Evolutionary conservation across 1,284 basidiomycete genomes (phyloP), one percentile per base, ranked within the genome.

Genomic region (Naganishia sp.): DNA sequence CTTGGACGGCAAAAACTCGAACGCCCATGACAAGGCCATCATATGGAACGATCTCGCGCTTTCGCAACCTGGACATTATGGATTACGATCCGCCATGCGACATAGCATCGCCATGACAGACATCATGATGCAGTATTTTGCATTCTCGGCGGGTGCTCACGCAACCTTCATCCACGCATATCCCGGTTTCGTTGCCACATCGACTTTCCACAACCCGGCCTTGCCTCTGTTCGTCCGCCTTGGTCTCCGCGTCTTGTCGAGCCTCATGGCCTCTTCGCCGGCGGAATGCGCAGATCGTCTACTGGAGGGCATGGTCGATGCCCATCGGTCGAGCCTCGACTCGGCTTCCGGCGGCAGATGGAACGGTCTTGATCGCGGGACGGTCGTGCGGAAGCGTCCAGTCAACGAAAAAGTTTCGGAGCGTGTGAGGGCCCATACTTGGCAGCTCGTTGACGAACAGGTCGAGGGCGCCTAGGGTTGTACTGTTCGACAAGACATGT

Each of bases 171-270:
- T 66, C 33, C 65, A 66, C 44, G 65, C 65, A 16, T 66, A 61
- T 36, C 65, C 57, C 13, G 65, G 65, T n/a, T 46, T 66, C 49
- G 65, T 66, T 21, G 48, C 49, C 3, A 66, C 65, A 25, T 46
- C 43, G 4, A 21, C 49, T n/a, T 31, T 60, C 39, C 31, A 11
- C 21, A 46, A 31, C n/a, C 7, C 31, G 18, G 23, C 25, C n/a
- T 23, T 55, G 10, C 65, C 57, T 13, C 6, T 50, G 18, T 46
- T 15, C 13, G 46, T 45, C 4, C 36, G 45, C 3, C 11, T 23
- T 31, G 50, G 10, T 42, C 36, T 63, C 16, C n/a, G 28, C n/a
- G 50, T n/a, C 13, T 18, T 66, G 10, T 36, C 36, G 9, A 39
- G 36, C 18, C 21, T 55, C 16, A 23, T 60, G 15, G 55, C 56